Conservation (phyloP, 345 rosid species). For the Mallotus nudiflorus region DNA sequence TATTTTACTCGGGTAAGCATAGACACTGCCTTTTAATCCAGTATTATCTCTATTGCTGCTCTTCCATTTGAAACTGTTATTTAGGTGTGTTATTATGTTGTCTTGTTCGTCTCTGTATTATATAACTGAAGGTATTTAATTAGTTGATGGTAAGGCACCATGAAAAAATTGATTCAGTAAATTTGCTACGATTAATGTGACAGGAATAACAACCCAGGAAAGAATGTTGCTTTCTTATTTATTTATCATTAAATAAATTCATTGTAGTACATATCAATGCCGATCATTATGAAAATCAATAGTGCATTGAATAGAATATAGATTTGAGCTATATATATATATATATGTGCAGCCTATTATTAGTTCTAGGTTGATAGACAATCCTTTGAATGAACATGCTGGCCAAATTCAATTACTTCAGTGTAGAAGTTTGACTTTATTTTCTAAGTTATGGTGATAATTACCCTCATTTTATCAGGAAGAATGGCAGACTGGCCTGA, state of each 20-base stretch:
- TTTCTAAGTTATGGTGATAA: neutral
- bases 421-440: neutral
- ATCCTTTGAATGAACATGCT: neutral
- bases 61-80: neutral
- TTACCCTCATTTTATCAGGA: constrained; percentile 47
- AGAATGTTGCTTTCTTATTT: neutral
- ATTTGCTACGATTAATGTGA: neutral
- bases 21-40: neutral
- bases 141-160: neutral
- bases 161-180: neutral
- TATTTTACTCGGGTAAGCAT: constrained; percentile 45
- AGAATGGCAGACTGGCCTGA: constrained; percentile 87
- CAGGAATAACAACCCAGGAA: neutral
- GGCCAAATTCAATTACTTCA: neutral
- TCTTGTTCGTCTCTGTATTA: neutral
- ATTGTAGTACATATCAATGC: neutral
- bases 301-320: neutral
- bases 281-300: neutral
- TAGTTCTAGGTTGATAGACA: neutral
- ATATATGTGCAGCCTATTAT: neutral
- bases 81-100: neutral
- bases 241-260: neutral
- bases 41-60: neutral
- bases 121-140: neutral
- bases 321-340: neutral